Percentiles rank a stretch among this genome's conserved stretches.
These are phyloP conservation scores for Lachancea kluyveri DNA, from an alignment of 805 yeast genomes.

Conservation along the genomic window DNA sequence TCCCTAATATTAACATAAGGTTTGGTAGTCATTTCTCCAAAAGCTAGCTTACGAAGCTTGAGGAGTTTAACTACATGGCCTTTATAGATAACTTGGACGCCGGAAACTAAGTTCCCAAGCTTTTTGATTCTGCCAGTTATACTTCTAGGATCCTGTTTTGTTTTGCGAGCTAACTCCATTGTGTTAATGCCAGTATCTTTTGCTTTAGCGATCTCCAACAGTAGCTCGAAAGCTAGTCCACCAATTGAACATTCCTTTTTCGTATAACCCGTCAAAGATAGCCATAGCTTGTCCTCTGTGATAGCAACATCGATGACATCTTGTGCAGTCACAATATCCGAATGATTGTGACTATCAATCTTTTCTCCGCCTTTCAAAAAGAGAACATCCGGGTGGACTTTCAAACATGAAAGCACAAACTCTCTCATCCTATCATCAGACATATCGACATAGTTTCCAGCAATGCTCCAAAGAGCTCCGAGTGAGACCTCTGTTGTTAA, in stretches of 20 bases:
- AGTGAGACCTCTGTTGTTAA: slow-evolving; percentile 11
- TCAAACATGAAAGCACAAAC: slow-evolving; percentile 18
- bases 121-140: slow-evolving; percentile 55
- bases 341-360: slow-evolving; percentile 2
- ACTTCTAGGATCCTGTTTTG: slow-evolving; percentile 69
- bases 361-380: slow-evolving; percentile 8
- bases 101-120: slow-evolving; percentile 45
- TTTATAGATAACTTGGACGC: slow-evolving; percentile 33
- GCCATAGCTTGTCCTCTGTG: slow-evolving; percentile 51
- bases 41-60: slow-evolving; percentile 41
- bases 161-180: slow-evolving; percentile 44
- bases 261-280: slow-evolving; percentile 49
- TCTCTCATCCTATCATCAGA: slow-evolving; percentile 12
- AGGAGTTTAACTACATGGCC: slow-evolving; percentile 51
- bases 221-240: slow-evolving; percentile 45
- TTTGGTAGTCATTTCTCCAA: slow-evolving; percentile 17
- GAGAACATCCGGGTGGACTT: slow-evolving; percentile 11
- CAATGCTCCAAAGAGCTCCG: slow-evolving; percentile 15
- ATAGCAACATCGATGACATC: slow-evolving; percentile 31
- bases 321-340: slow-evolving; percentile 2
- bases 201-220: slow-evolving; percentile 54
- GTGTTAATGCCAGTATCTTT: slow-evolving; percentile 55
- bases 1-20: slow-evolving; percentile 24
- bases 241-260: slow-evolving; percentile 49
- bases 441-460: slow-evolving; percentile 6